A percentile compares a stretch with the other conserved stretches of the same genome.
Evolutionary conservation across 441 rosid species (phyloP).

Genomic region (Croton laevigatus): DNA sequence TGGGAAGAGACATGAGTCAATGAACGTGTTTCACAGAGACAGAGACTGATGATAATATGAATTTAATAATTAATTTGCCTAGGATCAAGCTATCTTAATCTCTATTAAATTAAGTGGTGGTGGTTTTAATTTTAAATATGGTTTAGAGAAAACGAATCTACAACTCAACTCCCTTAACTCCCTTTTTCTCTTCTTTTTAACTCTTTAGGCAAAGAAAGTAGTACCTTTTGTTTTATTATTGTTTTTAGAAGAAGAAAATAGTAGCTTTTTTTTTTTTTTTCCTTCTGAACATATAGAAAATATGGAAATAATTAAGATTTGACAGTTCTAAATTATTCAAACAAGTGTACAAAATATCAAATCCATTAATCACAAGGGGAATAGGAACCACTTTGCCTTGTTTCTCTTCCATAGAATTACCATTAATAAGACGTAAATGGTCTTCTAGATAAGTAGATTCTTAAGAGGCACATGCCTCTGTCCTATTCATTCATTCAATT

Average conservation of each 20-base stretch:
- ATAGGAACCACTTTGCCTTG: background rate
- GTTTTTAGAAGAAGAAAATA: too few relatives aligned
- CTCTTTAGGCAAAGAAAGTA: too few relatives aligned
- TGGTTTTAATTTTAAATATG: too few relatives aligned
- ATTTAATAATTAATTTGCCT: background rate
- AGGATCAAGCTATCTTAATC: slow-evolving; percentile 10
- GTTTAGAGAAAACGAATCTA: too few relatives aligned
- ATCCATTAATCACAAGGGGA: background rate
- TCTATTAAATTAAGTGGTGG: background rate
- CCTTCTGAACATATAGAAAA: too few relatives aligned
- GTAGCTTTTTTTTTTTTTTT: too few relatives aligned
- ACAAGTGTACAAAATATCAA: too few relatives aligned
- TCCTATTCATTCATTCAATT: background rate
- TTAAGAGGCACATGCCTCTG: background rate
- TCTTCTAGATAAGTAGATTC: background rate
- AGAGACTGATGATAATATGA: background rate
- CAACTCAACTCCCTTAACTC: too few relatives aligned
- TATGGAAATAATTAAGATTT: too few relatives aligned
- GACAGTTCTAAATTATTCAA: too few relatives aligned
- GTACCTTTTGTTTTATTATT: too few relatives aligned
- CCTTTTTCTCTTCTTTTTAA: too few relatives aligned
- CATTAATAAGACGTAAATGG: background rate
- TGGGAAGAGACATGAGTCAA: slow-evolving; percentile 14
- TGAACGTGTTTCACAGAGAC: slow-evolving; percentile 2
- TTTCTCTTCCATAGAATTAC: background rate